These are phyloP conservation scores for Cladosporium velox DNA, from an alignment of 2,329 filamentous ascomycete genomes.

Conservation along the genomic window DNA sequence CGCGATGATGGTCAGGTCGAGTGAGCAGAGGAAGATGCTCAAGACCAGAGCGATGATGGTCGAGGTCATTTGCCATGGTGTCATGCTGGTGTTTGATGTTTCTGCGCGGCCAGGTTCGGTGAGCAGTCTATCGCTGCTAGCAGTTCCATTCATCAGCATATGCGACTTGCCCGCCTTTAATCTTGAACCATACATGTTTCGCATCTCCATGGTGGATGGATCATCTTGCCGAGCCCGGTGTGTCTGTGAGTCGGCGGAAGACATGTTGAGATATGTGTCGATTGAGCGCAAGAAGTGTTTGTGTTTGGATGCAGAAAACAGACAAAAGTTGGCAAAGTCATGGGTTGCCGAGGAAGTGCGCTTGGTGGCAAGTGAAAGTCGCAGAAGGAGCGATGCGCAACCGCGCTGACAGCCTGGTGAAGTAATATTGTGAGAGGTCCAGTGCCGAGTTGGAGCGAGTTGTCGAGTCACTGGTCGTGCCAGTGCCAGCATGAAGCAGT, in stretches of 20 bases:
- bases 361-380: not conserved
- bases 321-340: not conserved
- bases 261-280: not conserved
- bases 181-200: not conserved
- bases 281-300: not conserved
- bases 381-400: constrained; percentile 10
- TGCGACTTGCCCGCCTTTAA: not conserved
- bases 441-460: not conserved
- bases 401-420: not conserved
- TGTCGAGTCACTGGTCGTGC: constrained; percentile 3
- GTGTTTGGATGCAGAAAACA: not conserved
- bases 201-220: not conserved
- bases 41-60: constrained; percentile 21
- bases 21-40: constrained; percentile 36
- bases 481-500: not conserved
- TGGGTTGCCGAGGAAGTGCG: not conserved
- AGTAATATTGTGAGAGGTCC: not conserved
- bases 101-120: not conserved
- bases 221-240: not conserved
- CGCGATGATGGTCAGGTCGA: constrained; percentile 41
- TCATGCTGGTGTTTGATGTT: not conserved
- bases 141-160: not conserved
- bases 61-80: constrained; percentile 12
- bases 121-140: not conserved
- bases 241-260: not conserved